phyloP scores from a whole-genome alignment of 306 rosid species.

The Cucumis hystrix region DNA sequence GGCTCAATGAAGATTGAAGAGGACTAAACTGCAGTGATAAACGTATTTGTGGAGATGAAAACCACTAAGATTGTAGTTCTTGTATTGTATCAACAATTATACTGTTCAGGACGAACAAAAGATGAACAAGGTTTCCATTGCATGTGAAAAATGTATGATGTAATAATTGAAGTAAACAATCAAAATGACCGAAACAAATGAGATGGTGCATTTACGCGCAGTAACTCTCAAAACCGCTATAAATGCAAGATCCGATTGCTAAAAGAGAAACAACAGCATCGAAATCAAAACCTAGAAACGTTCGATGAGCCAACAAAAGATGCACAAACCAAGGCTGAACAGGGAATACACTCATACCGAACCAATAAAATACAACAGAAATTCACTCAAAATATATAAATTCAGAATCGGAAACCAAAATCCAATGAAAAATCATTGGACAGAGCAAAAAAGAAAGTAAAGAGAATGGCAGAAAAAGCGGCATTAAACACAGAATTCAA shows the following conservation, averaged over 20 bases:
- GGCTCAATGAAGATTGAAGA: not conserved
- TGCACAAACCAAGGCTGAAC: not conserved
- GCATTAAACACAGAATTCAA: not conserved
- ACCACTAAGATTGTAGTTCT: not conserved
- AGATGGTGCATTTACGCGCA: too few relatives aligned
- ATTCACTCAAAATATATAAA: not conserved
- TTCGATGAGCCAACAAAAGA: not conserved
- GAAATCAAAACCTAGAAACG: not conserved
- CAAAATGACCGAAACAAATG: not conserved
- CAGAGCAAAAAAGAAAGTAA: not conserved
- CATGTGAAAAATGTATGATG: not conserved
- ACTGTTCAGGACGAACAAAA: not conserved
- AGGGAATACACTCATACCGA: not conserved
- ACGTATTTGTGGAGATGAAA: not conserved
- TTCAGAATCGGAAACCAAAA: conserved; percentile 14
- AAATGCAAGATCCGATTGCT: not conserved
- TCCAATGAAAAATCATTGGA: not conserved
- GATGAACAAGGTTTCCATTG: not conserved
- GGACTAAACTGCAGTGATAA: not conserved
- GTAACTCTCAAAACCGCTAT: not conserved
- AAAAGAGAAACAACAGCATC: not conserved
- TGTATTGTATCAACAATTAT: not conserved
- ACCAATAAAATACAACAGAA: not conserved
- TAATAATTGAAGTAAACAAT: not conserved
- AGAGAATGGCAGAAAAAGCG: not conserved